Evolutionary conservation across 257 asterid species (phyloP), one percentile per base, ranked within the genome.

Genomic region (Nicotiana otophora): DNA sequence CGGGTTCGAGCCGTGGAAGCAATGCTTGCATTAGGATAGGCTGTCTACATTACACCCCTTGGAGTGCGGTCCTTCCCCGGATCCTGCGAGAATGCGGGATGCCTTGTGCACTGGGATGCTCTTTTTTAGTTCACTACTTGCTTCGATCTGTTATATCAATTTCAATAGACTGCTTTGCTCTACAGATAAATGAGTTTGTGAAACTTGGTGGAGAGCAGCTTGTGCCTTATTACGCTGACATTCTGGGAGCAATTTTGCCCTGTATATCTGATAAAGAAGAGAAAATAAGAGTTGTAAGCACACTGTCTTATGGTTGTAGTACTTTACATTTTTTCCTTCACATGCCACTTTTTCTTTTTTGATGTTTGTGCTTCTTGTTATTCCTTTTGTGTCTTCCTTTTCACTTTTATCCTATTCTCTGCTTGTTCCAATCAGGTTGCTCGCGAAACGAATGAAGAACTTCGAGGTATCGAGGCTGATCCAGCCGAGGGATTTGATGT

Each of bases 131-230:
- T 42, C 46, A 12, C 30, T 81, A 17, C 77, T 81, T 75, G 30
- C 79, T 78, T 83, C 58, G 26, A 81, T 77, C 83, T 87, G 62
- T 77, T 46, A n/a, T 77, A 69, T 76, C 84, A 77, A 82, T 77
- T 82, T 82, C 67, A 53, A 39, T 60, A 64, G 64, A n/a, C 83
- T 82, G 62, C 30, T 81, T 81, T 63, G 9, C 54, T 81, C 62
- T 88, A 86, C 93, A 97, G 99, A 93, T 95, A 77, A 89, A 92
- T 58, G 99, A 97, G 90, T 97, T 97, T 87, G 99, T 97, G 77
- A 97, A 95, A 92, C 99, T 97, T 91, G 98, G 98, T 83, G 98
- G 99, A 74, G 98, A 97, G 86, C 99, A 94, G 83, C 95, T 97
- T 82, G 97, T 97, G 84, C 98, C 95, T 82, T 91, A 97, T 86